Evolutionary conservation across 2,329 filamentous ascomycete species (phyloP), one percentile per base, ranked within the genome.

Genomic region (Alternaria burnsii): DNA sequence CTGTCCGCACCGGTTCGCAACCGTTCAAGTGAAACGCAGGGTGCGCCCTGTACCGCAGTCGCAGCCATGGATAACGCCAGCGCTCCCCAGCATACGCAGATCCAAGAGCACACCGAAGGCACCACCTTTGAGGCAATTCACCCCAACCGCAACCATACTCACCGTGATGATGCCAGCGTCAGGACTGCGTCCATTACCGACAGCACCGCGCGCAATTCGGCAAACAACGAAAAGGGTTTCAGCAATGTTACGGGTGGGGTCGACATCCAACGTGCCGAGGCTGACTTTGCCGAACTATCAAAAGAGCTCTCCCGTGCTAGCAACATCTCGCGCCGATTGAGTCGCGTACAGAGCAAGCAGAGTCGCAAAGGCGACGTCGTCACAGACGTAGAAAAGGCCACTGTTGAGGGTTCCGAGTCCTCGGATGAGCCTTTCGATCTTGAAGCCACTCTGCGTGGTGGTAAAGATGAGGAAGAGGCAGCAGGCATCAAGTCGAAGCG

Each of bases 401-500:
- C 76, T 3, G 54, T 62, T 8, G 69, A 66, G 12, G 53, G 47
- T 1, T 76, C 74, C 12, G 74, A 76, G 1, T 78, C 78, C 28
- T 80, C 65, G 3, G 73, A 72, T 68, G 81, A 73, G 81, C 82
- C 84, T 10, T 97, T 95, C 77, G 89, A 97, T 73, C 82, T 97
- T 38, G 91, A 97, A 76, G 79, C 83, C 9, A 88, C 89, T 4
- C 81, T 97, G 61, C 87, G 91, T 44, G 91, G 92, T 3, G 88
- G 88, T 56, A 84, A 90, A 58, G 86, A 85, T 46, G 89, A 92
- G 9, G 91, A 93, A 72, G 85, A 86, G 62, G 88, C 90, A 63
- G 91, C 91, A 6, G 93, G 93, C 1, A 96, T 96, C 78, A 89
- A 88, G 61, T 84, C 88, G 5, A 96, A 96, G 82, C 88, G 90